These are phyloP conservation scores for Leccinum variicolor DNA, from an alignment of 768 basidiomycete genomes.

Conservation along the genomic window DNA sequence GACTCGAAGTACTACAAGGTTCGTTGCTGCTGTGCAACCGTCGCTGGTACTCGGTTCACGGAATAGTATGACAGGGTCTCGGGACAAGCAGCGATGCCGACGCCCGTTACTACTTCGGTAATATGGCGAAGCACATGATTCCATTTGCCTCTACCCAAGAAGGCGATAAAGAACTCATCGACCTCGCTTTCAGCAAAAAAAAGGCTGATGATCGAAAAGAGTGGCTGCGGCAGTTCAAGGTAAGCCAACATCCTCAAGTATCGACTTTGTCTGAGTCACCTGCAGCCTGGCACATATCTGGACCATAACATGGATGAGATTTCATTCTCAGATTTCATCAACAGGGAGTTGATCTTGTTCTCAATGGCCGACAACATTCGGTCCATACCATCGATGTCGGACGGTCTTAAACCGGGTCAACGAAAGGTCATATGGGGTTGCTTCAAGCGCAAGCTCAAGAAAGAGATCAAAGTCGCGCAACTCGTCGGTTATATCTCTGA, in stretches of 20 bases:
- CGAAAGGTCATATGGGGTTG: slow-evolving; percentile 95
- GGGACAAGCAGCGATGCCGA: slow-evolving; percentile 90
- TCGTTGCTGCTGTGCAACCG: slow-evolving; percentile 12
- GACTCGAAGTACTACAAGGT: slow-evolving; percentile 97
- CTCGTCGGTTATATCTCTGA: slow-evolving; percentile 94
- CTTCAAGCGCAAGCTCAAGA: slow-evolving; percentile 92
- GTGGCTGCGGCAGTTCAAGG: slow-evolving; percentile 93
- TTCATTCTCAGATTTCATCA: slow-evolving; percentile 92
- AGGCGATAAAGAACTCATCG: slow-evolving; percentile 86
- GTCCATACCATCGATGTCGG: slow-evolving; percentile 91
- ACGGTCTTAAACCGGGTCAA: slow-evolving; percentile 97
- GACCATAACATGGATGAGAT: slow-evolving; percentile 87
- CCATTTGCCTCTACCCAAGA: slow-evolving; percentile 80
- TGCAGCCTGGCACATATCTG: slow-evolving; percentile 87
- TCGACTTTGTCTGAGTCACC: slow-evolving; percentile 1
- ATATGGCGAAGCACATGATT: slow-evolving; percentile 93
- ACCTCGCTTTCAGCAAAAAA: slow-evolving; percentile 99
- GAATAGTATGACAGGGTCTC: slow-evolving; percentile 65
- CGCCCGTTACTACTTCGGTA: slow-evolving; percentile 88
- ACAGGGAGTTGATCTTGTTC: slow-evolving; percentile 95
- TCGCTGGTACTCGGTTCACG: slow-evolving; percentile 1
- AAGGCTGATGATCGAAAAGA: slow-evolving; percentile 98
- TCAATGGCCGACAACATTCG: slow-evolving; percentile 99
- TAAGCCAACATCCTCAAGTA: slow-evolving; percentile 24
- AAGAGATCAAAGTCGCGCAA: slow-evolving; percentile 94